Conservation (phyloP, 164 flowering plant species). For the Saururus chinensis region DNA sequence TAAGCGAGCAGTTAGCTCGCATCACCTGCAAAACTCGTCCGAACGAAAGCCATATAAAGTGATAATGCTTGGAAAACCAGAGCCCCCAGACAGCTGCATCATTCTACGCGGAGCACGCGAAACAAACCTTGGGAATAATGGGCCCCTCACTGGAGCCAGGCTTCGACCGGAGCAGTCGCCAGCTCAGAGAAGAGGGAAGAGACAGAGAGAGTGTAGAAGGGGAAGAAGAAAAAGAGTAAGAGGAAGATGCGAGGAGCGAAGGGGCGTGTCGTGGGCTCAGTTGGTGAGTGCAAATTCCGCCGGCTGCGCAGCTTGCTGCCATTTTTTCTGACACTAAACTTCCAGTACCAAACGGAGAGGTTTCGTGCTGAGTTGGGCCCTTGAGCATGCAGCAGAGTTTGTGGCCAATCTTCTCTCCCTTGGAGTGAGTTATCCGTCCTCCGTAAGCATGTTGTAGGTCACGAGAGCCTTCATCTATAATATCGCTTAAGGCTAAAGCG, state of each 20-base stretch:
- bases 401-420: no score
- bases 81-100: not conserved
- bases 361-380: no score
- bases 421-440: no score
- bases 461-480: no score
- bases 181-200: constrained; percentile 6
- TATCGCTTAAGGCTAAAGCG: no score
- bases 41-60: not conserved
- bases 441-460: no score
- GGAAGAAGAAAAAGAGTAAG: constrained; percentile 3
- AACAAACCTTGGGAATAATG: not conserved
- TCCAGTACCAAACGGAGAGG: no score
- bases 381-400: no score
- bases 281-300: not conserved
- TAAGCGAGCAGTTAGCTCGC: constrained; percentile 24
- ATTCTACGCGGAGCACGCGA: not conserved
- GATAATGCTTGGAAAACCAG: not conserved
- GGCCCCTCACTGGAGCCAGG: not conserved
- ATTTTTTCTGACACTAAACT: not conserved
- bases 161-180: constrained; percentile 6
- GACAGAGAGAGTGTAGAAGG: constrained; percentile 10
- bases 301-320: not conserved
- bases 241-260: constrained; percentile 1
- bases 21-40: constrained; percentile 22
- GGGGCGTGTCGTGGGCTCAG: not conserved